phyloP scores from a whole-genome alignment of 1,284 basidiomycete genomes.

The Exobasidium cylindrosporum region DNA sequence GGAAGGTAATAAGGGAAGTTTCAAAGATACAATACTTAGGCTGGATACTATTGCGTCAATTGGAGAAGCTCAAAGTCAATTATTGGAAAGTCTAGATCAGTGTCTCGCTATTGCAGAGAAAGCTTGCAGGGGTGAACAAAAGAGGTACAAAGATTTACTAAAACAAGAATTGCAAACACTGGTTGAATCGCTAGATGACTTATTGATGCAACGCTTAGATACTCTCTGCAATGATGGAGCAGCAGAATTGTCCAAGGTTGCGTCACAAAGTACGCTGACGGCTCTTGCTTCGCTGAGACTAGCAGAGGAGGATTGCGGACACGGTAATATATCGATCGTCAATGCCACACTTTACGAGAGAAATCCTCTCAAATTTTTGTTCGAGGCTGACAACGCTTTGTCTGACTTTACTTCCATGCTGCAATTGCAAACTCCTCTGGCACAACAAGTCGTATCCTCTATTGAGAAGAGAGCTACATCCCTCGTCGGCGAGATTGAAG shows the following conservation, averaged over 20 bases:
- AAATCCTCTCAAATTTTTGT: not conserved
- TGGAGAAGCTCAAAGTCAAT: slow-evolving; percentile 1
- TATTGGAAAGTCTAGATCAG: not conserved
- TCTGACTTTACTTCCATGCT: not conserved
- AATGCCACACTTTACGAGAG: not conserved
- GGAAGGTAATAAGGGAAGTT: not conserved
- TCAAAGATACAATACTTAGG: not conserved
- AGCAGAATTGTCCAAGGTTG: not conserved
- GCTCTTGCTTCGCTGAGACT: not conserved
- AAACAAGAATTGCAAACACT: slow-evolving; percentile 1
- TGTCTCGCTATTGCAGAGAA: not conserved
- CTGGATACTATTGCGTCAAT: not conserved
- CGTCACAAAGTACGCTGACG: not conserved
- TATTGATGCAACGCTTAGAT: not conserved
- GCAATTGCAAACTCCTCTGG: not conserved
- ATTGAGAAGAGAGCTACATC: not conserved
- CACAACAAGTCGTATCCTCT: not conserved
- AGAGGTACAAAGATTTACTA: not conserved
- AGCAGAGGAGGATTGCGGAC: not conserved
- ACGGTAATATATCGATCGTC: not conserved
- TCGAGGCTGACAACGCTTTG: not conserved
- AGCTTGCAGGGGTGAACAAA: not conserved
- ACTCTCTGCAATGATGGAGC: not conserved
- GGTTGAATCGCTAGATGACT: not conserved
- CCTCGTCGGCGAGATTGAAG: not conserved